Conservation (phyloP, 2,329 filamentous ascomycete genomes). For the Trichothecium roseum region DNA sequence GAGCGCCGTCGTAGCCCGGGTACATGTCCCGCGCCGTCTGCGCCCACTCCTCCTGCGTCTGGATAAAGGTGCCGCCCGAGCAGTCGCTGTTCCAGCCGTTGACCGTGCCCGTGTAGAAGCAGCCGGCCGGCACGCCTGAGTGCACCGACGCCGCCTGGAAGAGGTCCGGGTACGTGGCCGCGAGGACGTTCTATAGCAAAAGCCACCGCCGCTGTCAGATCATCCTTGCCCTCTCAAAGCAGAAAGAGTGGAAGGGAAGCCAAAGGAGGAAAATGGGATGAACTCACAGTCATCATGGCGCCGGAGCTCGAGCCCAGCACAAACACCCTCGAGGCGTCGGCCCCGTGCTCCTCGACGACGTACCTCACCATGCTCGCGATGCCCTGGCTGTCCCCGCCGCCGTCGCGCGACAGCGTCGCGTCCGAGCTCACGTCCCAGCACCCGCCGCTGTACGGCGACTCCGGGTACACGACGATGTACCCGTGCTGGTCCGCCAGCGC, state of each 20-base stretch:
- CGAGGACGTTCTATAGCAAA: constrained; percentile 35
- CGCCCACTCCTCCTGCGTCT: constrained; percentile 36
- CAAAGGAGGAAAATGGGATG: neutral
- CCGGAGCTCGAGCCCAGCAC: constrained; percentile 39
- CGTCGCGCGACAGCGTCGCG: constrained; percentile 40
- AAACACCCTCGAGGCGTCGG: constrained; percentile 39
- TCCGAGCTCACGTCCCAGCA: constrained; percentile 50
- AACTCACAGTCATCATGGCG: constrained; percentile 36
- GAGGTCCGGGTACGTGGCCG: constrained; percentile 35
- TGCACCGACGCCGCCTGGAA: constrained; percentile 33
- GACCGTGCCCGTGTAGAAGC: constrained; percentile 29
- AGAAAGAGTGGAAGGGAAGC: neutral
- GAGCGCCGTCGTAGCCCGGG: constrained; percentile 35
- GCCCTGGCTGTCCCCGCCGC: constrained; percentile 43
- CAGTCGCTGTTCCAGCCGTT: constrained; percentile 42
- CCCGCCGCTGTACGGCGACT: constrained; percentile 35
- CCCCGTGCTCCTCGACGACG: constrained; percentile 39
- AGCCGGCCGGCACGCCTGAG: constrained; percentile 32
- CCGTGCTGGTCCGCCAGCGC: constrained; percentile 27
- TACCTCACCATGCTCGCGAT: constrained; percentile 52
- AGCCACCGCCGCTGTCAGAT: too few relatives aligned
- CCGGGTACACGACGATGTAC: constrained; percentile 43
- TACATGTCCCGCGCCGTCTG: constrained; percentile 34
- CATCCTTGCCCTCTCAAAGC: neutral
- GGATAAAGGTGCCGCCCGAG: constrained; percentile 30